These are phyloP conservation scores for Metschnikowia continentalis DNA, from an alignment of 805 yeast genomes.

Conservation along the genomic window DNA sequence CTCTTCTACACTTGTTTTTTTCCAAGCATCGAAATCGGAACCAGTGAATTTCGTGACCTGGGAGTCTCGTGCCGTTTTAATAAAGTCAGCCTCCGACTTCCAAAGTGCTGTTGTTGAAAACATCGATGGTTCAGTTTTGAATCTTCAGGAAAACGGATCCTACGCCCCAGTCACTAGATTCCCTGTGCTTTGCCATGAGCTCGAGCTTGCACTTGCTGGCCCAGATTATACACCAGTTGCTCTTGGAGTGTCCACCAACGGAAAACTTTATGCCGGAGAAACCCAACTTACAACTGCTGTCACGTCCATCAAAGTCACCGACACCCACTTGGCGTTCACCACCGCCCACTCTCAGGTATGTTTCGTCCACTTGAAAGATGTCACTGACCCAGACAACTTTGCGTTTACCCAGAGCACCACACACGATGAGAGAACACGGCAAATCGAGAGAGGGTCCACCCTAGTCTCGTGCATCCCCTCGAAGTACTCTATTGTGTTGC, in stretches of 20 bases:
- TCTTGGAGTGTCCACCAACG: conserved; percentile 73
- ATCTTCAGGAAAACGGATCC: conserved; percentile 28
- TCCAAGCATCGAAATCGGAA: conserved; percentile 41
- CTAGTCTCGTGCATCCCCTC: conserved; percentile 79
- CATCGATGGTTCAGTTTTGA: conserved; percentile 56
- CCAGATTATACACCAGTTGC: conserved; percentile 29
- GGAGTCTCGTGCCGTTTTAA: conserved; percentile 45
- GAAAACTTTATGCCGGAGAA: conserved; percentile 66
- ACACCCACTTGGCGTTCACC: conserved; percentile 70
- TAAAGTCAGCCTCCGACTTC: conserved; percentile 55
- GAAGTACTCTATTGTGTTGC: conserved; percentile 74
- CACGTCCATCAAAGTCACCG: conserved; percentile 75
- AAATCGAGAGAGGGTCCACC: conserved; percentile 89
- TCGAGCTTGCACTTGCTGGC: conserved; percentile 38
- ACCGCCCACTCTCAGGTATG: conserved; percentile 83
- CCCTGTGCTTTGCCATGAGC: conserved; percentile 65
- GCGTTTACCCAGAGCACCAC: conserved; percentile 21
- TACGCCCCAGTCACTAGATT: conserved; percentile 44
- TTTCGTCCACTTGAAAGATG: conserved; percentile 64
- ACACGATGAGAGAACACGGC: conserved; percentile 78
- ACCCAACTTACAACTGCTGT: conserved; percentile 64
- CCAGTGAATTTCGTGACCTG: conserved; percentile 7
- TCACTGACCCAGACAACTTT: conserved; percentile 34
- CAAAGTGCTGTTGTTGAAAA: conserved; percentile 52
- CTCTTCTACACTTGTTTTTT: conserved; percentile 47